These are phyloP conservation scores for Microstegium vimineum DNA, from an alignment of 176 grass and related monocot genomes.

Conservation along the genomic window DNA sequence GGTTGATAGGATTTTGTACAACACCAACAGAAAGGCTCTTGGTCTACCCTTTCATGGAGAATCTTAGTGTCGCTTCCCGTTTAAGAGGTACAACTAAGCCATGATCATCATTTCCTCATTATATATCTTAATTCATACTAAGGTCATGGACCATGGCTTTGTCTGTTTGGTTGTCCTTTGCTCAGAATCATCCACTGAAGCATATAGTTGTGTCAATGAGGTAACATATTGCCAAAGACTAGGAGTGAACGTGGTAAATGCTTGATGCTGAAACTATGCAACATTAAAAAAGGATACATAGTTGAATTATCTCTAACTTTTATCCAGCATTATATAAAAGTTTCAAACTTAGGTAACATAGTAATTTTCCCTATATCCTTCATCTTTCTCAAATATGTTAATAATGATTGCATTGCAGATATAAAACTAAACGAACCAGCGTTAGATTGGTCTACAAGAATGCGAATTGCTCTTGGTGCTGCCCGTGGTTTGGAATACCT, in stretches of 20 bases:
- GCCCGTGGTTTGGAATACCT: constrained; percentile 83
- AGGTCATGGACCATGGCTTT: background rate
- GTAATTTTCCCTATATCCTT: background rate
- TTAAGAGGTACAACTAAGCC: constrained; percentile 63
- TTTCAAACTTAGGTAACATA: background rate
- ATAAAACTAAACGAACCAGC: constrained; percentile 51
- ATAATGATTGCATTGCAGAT: constrained; percentile 37
- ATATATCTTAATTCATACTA: background rate
- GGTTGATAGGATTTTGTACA: constrained; percentile 86
- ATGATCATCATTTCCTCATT: constrained; percentile 2
- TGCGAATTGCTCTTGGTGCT: constrained; percentile 56
- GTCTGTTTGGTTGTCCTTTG: constrained; percentile 1
- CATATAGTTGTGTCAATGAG: background rate
- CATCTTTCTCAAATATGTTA: background rate
- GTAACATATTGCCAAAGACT: constrained; percentile 4
- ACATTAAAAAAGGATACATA: background rate
- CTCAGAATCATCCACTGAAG: constrained; percentile 11
- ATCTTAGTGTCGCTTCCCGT: constrained; percentile 74
- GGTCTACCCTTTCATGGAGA: constrained; percentile 95
- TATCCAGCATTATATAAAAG: background rate
- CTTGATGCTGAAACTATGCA: background rate
- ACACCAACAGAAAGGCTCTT: constrained; percentile 65
- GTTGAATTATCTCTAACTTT: constrained; percentile 13
- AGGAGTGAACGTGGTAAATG: background rate
- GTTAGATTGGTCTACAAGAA: constrained; percentile 70